Evolutionary conservation across 2,329 filamentous ascomycete species (phyloP), one percentile per base, ranked within the genome.

Genomic region (Colletotrichum ledebouriae): DNA sequence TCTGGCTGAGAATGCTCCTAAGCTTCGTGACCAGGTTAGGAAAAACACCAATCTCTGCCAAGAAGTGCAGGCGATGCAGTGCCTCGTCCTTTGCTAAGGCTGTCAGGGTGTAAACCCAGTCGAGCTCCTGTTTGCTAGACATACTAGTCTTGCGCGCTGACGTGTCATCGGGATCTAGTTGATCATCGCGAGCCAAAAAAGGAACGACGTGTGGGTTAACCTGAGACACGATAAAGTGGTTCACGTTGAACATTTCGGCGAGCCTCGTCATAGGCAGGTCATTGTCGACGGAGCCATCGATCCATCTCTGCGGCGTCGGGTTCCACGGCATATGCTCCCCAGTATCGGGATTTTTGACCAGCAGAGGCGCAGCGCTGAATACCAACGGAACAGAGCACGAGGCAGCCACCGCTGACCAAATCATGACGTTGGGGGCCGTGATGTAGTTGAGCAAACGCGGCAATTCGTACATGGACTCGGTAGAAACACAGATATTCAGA

Each of bases 201-300:
- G 94, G 93, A 0, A 97, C 89, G 9, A 98, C 93, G 74, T 98
- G 95, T 0, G 95, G 95, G 74, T 98, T 98, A 58, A 98, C 94
- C 77, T 98, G 95, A 0, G 94, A 97, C 17, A 98, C 95, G 72
- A 98, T 98, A 76, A 98, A 98, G 77, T 98, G 95, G 75, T 98
- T 98, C 76, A 98, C 94, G 75, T 98, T 97, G 83, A 98, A 97
- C 92, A 98, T 94, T 76, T 97, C 94, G 1, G 94, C 90, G 15
- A 98, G 84, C 2, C 93, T 89, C 20, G 91, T 94, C 89, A 97
- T 97, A 2, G 95, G 95, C 3, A 98, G 83, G 77, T 98, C 95
- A 68, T 96, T 96, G 76, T 98, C 94, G 22, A 98, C 93, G 1
- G 94, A 98, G 1, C 95, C 95, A 76, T 98, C 95, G 59, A 98